Evolutionary conservation across 2,329 filamentous ascomycete species (phyloP).

Genomic region (Trichoderma sp.): DNA sequence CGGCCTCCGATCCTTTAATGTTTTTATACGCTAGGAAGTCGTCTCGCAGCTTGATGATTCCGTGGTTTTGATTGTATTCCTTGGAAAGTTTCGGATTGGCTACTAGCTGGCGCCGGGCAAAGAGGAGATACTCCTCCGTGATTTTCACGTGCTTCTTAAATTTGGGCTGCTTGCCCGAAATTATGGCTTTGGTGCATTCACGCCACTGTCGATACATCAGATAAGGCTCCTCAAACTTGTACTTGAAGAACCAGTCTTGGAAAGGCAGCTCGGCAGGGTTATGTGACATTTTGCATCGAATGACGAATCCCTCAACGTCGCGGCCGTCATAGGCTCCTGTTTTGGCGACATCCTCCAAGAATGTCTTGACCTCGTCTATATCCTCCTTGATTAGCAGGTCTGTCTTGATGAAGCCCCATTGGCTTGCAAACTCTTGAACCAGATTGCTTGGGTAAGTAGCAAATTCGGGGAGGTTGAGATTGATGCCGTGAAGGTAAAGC

Average conservation of each 20-base stretch:
- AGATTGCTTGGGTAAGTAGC: constrained; percentile 79
- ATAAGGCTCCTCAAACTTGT: constrained; percentile 99
- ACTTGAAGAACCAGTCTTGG: constrained; percentile 99
- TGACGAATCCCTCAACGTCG: constrained; percentile 95
- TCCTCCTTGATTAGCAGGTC: constrained; percentile 78
- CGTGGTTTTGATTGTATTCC: constrained; percentile 84
- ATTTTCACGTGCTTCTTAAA: constrained; percentile 87
- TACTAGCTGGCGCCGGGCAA: constrained; percentile 73
- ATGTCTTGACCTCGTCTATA: constrained; percentile 72
- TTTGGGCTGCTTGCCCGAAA: constrained; percentile 71
- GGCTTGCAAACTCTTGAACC: constrained; percentile 87
- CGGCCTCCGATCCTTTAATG: constrained; percentile 85
- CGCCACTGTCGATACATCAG: constrained; percentile 99
- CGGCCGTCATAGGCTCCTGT: constrained; percentile 88
- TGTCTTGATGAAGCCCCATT: constrained; percentile 93
- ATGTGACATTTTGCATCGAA: constrained; percentile 77
- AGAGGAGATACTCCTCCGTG: constrained; percentile 87
- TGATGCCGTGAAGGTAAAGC: constrained; percentile 94
- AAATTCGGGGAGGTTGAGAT: constrained; percentile 92
- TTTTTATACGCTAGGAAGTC: constrained; percentile 85
- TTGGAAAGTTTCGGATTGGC: constrained; percentile 69
- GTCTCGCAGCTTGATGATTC: constrained; percentile 88
- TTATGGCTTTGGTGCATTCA: constrained; percentile 91
- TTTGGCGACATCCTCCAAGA: constrained; percentile 83
- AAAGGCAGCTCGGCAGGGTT: constrained; percentile 59